These are phyloP conservation scores for Scedosporium boydii DNA, from an alignment of 2,329 filamentous ascomycete species.

Conservation along the genomic window DNA sequence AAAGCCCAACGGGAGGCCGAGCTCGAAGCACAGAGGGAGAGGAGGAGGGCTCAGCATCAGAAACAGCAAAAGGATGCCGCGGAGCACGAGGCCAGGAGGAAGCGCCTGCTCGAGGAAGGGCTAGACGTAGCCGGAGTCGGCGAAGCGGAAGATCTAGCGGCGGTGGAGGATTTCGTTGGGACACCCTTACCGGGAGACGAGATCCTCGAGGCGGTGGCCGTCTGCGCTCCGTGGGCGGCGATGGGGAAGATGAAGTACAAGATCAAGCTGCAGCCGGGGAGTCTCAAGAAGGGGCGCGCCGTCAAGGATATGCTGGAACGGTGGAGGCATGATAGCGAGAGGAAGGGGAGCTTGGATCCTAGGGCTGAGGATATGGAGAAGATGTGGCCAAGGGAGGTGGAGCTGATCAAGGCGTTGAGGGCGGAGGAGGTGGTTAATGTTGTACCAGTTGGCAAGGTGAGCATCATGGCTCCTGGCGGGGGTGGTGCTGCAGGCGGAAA, in stretches of 20 bases:
- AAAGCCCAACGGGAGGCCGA: conserved; percentile 59
- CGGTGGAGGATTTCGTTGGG: conserved; percentile 65
- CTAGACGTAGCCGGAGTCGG: conserved; percentile 47
- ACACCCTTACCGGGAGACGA: conserved; percentile 74
- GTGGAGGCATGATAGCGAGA: conserved; percentile 60
- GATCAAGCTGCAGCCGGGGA: conserved; percentile 84
- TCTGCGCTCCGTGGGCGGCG: conserved; percentile 57
- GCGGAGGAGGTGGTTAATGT: conserved; percentile 73
- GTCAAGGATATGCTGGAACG: conserved; percentile 79
- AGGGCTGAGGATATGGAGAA: conserved; percentile 54
- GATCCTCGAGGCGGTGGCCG: conserved; percentile 55
- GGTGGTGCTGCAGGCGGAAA: conserved; percentile 29
- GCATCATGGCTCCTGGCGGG: conserved; percentile 59
- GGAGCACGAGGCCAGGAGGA: conserved; percentile 63
- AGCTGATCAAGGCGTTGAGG: conserved; percentile 72
- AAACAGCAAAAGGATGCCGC: conserved; percentile 66
- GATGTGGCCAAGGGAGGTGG: conserved; percentile 80
- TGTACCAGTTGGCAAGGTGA: conserved; percentile 70
- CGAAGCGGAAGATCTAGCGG: conserved; percentile 42
- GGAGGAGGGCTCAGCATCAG: conserved; percentile 71
- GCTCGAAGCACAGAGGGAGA: conserved; percentile 59
- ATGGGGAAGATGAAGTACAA: conserved; percentile 77
- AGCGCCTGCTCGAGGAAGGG: conserved; percentile 39
- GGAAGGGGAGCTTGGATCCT: conserved; percentile 53
- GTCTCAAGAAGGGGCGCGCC: conserved; percentile 88